These are phyloP conservation scores for Magnolia officinalis DNA, from an alignment of 164 flowering plant genomes.

Conservation along the genomic window DNA sequence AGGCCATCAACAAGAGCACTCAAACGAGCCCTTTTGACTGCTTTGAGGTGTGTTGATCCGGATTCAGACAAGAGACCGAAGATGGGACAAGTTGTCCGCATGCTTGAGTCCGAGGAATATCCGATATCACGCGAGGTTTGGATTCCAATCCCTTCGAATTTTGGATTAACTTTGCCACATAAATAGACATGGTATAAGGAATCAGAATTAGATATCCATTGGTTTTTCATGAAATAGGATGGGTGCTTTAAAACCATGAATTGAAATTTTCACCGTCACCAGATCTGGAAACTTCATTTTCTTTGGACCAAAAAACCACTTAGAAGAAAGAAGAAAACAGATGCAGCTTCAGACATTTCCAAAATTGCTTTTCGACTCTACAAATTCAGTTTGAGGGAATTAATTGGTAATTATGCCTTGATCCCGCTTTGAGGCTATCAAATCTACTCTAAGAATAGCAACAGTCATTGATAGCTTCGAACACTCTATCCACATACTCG, in stretches of 20 bases:
- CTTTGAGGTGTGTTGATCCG: conserved; percentile 78
- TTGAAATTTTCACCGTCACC: background rate
- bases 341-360: background rate
- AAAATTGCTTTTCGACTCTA: background rate
- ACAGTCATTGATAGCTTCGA: no score
- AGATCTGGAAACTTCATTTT: no score
- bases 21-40: conserved; percentile 75
- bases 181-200: background rate
- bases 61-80: conserved; percentile 70
- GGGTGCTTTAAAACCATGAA: background rate
- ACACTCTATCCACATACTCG: no score
- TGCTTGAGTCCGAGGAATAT: conserved; percentile 86
- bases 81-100: conserved; percentile 82
- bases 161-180: background rate
- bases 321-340: background rate
- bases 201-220: background rate
- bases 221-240: background rate
- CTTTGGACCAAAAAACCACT: background rate
- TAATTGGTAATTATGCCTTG: no score
- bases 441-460: no score
- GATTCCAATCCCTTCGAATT: background rate
- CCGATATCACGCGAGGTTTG: conserved; percentile 70
- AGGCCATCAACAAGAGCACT: conserved; percentile 70
- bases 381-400: background rate
- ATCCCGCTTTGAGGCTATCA: no score